Conservation (phyloP, 148 eudicot genomes). For the Silene conica region DNA sequence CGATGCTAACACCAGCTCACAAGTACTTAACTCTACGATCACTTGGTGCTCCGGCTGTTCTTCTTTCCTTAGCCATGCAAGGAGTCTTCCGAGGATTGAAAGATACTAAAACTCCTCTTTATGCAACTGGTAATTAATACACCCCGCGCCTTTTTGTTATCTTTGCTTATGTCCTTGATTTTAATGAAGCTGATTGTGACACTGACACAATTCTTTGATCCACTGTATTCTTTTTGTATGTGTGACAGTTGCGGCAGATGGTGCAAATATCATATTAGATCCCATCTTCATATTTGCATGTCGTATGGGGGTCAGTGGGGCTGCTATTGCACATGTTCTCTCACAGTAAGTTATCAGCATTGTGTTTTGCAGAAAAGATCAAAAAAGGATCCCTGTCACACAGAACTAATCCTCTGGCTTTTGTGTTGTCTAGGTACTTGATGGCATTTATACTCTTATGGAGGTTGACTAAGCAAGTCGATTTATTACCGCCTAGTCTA, state of each 20-base stretch:
- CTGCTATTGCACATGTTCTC: constrained; percentile 95
- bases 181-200: too few relatives aligned
- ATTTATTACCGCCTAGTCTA: constrained; percentile 66
- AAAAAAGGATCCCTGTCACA: too few relatives aligned
- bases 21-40: constrained; percentile 71
- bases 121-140: constrained; percentile 62
- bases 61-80: constrained; percentile 95
- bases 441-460: constrained; percentile 63
- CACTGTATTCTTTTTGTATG: neutral
- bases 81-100: constrained; percentile 93
- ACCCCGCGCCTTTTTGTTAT: too few relatives aligned
- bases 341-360: too few relatives aligned
- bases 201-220: too few relatives aligned
- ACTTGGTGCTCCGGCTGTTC: constrained; percentile 93
- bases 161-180: too few relatives aligned
- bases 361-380: too few relatives aligned
- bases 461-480: constrained; percentile 64
- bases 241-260: constrained; percentile 69
- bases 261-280: constrained; percentile 71
- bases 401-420: neutral
- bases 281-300: constrained; percentile 76
- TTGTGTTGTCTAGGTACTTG: constrained; percentile 48
- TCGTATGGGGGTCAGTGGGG: constrained; percentile 77
- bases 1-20: constrained; percentile 73
- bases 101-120: constrained; percentile 92